Evolutionary conservation across 176 grass and related monocot species (phyloP), one percentile per base, ranked within the genome.

Genomic region (Carex scoparia): DNA sequence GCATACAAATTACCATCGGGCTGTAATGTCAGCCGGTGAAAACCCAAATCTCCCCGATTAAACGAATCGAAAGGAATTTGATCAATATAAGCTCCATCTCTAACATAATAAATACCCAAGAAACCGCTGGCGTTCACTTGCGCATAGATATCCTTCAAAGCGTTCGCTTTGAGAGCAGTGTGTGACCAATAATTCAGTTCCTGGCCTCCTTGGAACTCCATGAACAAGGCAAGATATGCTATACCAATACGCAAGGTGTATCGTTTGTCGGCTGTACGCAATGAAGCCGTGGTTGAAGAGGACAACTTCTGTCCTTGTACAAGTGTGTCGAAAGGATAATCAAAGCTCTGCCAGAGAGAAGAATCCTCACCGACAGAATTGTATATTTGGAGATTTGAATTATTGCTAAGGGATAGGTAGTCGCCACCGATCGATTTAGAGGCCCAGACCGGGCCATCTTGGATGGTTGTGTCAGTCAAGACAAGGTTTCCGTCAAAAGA

Each of bases 1-100:
- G 89, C 89, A 12, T 89, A 85, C 85, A 94, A 75, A 85, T 91
- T 94, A 28, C 91, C 89, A 84, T 94, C 91, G 38, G 88, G 71
- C 0, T 91, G 87, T 15, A 94, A 28, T 37, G 89, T 94, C 87
- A 91, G 55, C 5, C 89, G 87, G 38, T 85, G 91, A 62, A 94
- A 91, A 4, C 28, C 85, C 23, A 75, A 23, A 61, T 80, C 13
- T 54, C 82, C 83, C 18, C 61, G 69, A 0, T 63, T 5, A 79
- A 94, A 94, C 9, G 92, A 89, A 85, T 91, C 87, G 56, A 94
- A 94, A 3, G 87, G 80, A 10, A 94, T 65, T 83, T 58, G 69
- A 89, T 94, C 92, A 4, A 89, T 79, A 55, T 2, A 48, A 60
- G 30, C 5, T 42, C 23, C 32, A 15, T 79, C 48, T 16, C 67